A percentile compares a stretch with the other conserved stretches of the same genome.
Conservation (phyloP, 805 yeast genomes). For the Lipomyces mesembrius region DNA sequence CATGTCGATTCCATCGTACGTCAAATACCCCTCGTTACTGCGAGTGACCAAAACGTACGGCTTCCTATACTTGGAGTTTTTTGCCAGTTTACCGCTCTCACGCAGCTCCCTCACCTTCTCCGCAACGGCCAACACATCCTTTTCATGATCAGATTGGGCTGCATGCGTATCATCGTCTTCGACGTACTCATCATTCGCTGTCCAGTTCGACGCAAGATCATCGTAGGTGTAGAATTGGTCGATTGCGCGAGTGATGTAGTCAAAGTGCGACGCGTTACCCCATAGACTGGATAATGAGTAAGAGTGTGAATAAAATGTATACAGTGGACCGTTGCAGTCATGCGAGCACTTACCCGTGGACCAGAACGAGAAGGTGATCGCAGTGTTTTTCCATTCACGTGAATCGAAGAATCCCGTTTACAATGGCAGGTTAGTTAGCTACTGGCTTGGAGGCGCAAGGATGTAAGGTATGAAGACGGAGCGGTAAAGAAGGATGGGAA, state of each 20-base stretch:
- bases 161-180: constrained; percentile 46
- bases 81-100: constrained; percentile 26
- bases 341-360: constrained; percentile 57
- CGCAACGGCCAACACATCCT: constrained; percentile 36
- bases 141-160: constrained; percentile 27
- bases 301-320: constrained; percentile 8
- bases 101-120: constrained; percentile 41
- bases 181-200: constrained; percentile 36
- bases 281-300: constrained; percentile 56
- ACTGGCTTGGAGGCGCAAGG: neutral
- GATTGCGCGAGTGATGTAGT: constrained; percentile 51
- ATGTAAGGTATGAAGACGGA: neutral
- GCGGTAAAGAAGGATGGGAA: neutral
- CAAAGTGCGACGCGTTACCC: constrained; percentile 75
- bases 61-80: constrained; percentile 31
- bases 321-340: neutral
- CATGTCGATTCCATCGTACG: constrained; percentile 86
- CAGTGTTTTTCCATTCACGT: constrained; percentile 34
- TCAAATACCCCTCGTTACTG: constrained; percentile 72
- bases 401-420: neutral
- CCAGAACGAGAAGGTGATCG: constrained; percentile 63
- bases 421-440: neutral
- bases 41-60: constrained; percentile 51
- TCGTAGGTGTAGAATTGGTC: constrained; percentile 28
- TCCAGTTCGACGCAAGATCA: constrained; percentile 38